phyloP scores from a whole-genome alignment of 345 rosid species.

The Salix brachista region DNA sequence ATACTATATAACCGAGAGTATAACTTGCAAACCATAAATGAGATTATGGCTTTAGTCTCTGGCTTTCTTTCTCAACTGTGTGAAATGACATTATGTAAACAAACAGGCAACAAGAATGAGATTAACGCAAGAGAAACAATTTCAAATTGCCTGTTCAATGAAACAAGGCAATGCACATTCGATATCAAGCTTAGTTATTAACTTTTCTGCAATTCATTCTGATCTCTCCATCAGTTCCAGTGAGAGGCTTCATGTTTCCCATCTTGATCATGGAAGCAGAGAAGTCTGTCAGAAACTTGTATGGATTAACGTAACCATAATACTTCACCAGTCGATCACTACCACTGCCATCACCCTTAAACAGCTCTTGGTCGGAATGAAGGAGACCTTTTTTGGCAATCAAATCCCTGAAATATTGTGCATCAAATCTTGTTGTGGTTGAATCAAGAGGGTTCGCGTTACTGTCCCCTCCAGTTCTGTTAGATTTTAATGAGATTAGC shows the following conservation, averaged over 20 bases:
- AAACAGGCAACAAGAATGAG: too few species aligned
- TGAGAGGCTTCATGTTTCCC: background rate
- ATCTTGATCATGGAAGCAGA: background rate
- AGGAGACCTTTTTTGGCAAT: background rate
- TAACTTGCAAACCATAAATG: too few species aligned
- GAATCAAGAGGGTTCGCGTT: background rate
- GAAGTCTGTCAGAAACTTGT: background rate
- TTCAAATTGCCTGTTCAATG: background rate
- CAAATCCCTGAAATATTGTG: background rate
- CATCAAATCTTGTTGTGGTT: background rate
- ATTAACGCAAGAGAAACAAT: background rate
- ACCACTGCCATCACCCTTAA: background rate
- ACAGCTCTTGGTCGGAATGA: background rate
- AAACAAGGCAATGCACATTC: background rate
- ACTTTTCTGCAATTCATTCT: background rate
- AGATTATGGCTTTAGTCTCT: too few species aligned
- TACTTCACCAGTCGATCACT: background rate
- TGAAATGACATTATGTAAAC: background rate
- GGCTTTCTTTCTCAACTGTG: too few species aligned
- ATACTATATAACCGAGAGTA: too few species aligned
- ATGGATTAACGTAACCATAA: background rate
- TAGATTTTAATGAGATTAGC: too few species aligned
- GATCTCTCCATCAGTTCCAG: background rate
- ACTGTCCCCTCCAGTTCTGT: background rate
- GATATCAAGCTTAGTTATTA: background rate